phyloP scores from a whole-genome alignment of 345 rosid genomes.

The Populus deltoides region DNA sequence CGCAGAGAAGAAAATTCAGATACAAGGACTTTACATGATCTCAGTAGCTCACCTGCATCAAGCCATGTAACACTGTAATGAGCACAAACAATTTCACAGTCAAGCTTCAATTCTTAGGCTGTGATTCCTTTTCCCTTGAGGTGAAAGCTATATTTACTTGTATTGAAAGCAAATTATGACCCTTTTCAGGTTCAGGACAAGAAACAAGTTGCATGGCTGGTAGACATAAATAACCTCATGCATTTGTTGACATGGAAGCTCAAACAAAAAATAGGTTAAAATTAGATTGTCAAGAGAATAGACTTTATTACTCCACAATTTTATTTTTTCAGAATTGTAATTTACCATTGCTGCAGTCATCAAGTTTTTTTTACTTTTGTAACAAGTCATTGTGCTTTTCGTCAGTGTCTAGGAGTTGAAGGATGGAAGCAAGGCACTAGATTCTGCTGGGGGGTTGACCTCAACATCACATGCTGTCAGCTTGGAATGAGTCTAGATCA shows the following conservation, averaged over 20 bases:
- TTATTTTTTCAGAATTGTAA: no score
- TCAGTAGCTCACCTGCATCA: conserved; percentile 1
- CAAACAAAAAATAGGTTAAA: no score
- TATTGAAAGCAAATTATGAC: neutral
- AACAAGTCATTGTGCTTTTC: neutral
- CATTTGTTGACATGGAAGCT: no score
- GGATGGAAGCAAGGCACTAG: neutral
- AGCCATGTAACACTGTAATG: neutral
- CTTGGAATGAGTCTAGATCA: neutral
- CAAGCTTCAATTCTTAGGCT: neutral
- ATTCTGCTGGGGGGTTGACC: neutral
- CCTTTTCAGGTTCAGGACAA: neutral
- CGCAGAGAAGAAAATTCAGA: conserved; percentile 1
- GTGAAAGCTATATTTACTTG: neutral
- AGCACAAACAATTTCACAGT: neutral
- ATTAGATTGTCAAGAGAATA: no score
- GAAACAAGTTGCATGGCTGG: neutral
- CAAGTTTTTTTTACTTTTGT: neutral
- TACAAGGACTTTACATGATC: conserved; percentile 1
- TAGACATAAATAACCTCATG: no score
- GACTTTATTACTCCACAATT: no score
- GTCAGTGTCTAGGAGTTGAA: neutral
- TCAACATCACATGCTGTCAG: conserved; percentile 1
- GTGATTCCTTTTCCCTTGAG: neutral
- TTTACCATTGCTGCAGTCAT: no score